Evolutionary conservation across 305 asterid genomes (phyloP).

Genomic region (Striga hermonthica): DNA sequence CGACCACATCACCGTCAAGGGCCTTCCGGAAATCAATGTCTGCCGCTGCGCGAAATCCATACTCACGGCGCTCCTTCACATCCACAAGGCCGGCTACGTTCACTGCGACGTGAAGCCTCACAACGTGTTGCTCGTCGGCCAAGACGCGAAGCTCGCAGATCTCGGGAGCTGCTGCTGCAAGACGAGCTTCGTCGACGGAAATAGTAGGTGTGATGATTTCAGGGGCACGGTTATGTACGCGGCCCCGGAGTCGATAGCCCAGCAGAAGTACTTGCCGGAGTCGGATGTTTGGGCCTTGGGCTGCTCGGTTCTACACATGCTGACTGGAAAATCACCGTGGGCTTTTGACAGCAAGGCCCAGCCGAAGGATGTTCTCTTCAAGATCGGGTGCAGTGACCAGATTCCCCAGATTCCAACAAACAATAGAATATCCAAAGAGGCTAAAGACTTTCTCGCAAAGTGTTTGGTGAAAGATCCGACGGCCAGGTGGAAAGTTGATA

Average conservation of each 20-base stretch:
- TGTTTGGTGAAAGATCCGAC: constrained; percentile 4
- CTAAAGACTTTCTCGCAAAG: constrained; percentile 21
- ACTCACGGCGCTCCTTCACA: constrained; percentile 8
- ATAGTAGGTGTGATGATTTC: background rate
- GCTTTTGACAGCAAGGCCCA: background rate
- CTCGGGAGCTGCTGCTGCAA: constrained; percentile 26
- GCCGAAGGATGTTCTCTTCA: constrained; percentile 25
- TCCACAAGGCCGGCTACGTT: constrained; percentile 28
- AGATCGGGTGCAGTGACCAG: constrained; percentile 16
- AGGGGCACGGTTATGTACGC: constrained; percentile 29
- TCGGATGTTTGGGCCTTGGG: constrained; percentile 31
- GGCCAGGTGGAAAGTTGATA: constrained; percentile 12
- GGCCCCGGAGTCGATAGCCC: background rate
- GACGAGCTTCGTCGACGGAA: too few species aligned
- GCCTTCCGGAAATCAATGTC: constrained; percentile 6
- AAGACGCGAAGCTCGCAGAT: constrained; percentile 21
- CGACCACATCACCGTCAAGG: constrained; percentile 2
- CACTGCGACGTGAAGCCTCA: constrained; percentile 31
- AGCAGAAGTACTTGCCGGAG: constrained; percentile 12
- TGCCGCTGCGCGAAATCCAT: constrained; percentile 24
- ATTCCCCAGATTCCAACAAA: constrained; percentile 21
- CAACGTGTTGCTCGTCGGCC: constrained; percentile 12
- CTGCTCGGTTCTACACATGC: constrained; percentile 29
- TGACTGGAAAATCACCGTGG: constrained; percentile 21
- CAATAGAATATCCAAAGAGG: constrained; percentile 23